Base-by-base conservation (phyloP, 306 rosid species). In the Rosa multiflora region DNA sequence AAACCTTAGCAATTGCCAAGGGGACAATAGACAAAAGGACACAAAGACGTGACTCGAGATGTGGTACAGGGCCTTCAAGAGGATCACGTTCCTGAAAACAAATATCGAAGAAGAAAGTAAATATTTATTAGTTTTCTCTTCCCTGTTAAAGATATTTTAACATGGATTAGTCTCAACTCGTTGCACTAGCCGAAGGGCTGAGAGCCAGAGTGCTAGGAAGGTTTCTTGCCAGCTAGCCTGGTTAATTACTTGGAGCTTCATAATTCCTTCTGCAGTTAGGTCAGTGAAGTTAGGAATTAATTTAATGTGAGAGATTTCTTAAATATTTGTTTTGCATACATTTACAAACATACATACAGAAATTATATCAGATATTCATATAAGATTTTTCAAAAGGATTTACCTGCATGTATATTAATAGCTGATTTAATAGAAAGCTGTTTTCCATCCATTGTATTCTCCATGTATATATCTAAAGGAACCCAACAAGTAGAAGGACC, bases 141-240 rank as follows among this genome's bases (percentile, higher is more conserved):
- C 47, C 37, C 26, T 66, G 32, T 72, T 80, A 76, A 85, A 76
- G 63, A 78, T 77, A 84, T 21, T 73, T 11, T 75, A 73, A 71
- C 66, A 59, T 73, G 84, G 82, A 83, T 40, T 83, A 77, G 79
- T 86, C 90, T 86, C 91, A 88, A 90, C 97, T 81, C 97, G 89
- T 81, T 92, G 95, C 85, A 92, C 97, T 86, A 92, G 95, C 67
- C 92, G 90, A 84, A 92, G 97, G 73, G 97, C 95, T 77, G 97
- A 88, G 73, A 92, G 90, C 97, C 97, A 92, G 73, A 92, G 88
- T 17, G 93, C 97, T 55, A 88, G 83, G 83, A 92, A 88, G 69
- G 97, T 88, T 81, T 88, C 95, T 74, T 92, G 95, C 95, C 97
- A 92, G 80, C 87, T 88, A 78, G 97, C 90, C 87, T 89, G 91